Evolutionary conservation across 1,284 basidiomycete species (phyloP), one percentile per base, ranked within the genome.

Genomic region (Apiotrichum gamsii): DNA sequence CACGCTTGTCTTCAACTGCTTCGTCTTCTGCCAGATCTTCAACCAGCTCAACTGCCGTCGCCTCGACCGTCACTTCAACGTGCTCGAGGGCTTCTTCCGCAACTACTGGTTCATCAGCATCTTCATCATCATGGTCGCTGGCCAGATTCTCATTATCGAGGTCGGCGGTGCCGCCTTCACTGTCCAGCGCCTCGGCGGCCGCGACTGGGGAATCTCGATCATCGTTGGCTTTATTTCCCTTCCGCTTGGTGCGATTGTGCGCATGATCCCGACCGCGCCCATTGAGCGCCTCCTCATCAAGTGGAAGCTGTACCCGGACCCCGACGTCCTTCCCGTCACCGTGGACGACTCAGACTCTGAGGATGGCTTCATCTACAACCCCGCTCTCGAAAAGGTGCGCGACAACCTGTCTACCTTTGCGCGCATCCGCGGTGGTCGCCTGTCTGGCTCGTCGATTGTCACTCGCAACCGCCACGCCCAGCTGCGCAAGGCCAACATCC

Each of bases 1-100:
- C 60, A 90, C 93, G 0, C 76, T 97, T 13, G 87, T 96, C 33
- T 98, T 98, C 82, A 98, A 97, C 67, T 61, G 84, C 15, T 98
- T 96, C 64, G 94, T 98, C 37, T 97, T 96, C 72, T 89, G 88
- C 41, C 90, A 95, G 69, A 90, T 96, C 59, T 89, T 76, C 75
- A 96, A 96, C 76, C 91, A 90, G 53, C 72, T 97, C 72, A 97
- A 97, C 66, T 90, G 85, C 58, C 79, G 94, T 47, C 79, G 89
- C 35, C 77, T 98, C 43, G 90, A 94, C 61, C 81, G 81, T 51
- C 80, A 82, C 49, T 77, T 91, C 57, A 98, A 98, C 72, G 81
- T 97, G 51, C 90, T 97, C 62, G 82, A 86, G 60, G 90, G 88
- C 43, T 79, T 97, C 36, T 67, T 77, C 51, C 77, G 75, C 46